Evolutionary conservation across 2,329 filamentous ascomycete genomes (phyloP).

Genomic region (Arthrobotrys megalospora): DNA sequence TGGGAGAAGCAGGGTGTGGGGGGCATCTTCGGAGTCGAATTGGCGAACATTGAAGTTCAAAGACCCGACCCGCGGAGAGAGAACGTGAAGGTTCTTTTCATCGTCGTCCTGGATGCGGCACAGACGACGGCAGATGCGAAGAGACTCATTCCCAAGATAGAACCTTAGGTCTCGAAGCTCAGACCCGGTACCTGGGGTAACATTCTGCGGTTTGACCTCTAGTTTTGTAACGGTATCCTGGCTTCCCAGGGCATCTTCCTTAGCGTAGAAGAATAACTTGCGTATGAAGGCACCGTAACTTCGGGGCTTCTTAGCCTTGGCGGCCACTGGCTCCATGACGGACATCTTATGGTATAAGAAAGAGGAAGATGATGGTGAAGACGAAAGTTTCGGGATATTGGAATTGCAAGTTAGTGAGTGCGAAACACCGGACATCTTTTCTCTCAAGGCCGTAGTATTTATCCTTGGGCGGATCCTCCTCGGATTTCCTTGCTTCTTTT

Average conservation of each 20-base stretch:
- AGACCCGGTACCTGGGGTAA: constrained; percentile 37
- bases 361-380: background rate
- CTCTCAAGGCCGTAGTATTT: constrained; percentile 31
- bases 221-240: constrained; percentile 17
- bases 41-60: constrained; percentile 54
- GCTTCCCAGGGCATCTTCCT: background rate
- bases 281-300: constrained; percentile 39
- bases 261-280: constrained; percentile 43
- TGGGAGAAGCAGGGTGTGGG: constrained; percentile 62
- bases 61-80: constrained; percentile 44
- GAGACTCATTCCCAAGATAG: constrained; percentile 51
- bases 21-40: constrained; percentile 49
- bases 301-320: constrained; percentile 10
- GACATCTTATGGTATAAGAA: background rate
- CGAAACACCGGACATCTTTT: constrained; percentile 42
- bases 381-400: constrained; percentile 1
- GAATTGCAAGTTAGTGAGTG: constrained; percentile 3
- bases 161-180: constrained; percentile 39
- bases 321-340: constrained; percentile 14
- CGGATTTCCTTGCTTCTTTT: constrained; percentile 15
- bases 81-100: constrained; percentile 41
- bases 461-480: constrained; percentile 24
- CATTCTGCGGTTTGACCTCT: constrained; percentile 18
- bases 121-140: constrained; percentile 44
- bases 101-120: constrained; percentile 51